Evolutionary conservation across 106 monocot genomes (phyloP).

Genomic region (Apostasia shenzhenica): DNA sequence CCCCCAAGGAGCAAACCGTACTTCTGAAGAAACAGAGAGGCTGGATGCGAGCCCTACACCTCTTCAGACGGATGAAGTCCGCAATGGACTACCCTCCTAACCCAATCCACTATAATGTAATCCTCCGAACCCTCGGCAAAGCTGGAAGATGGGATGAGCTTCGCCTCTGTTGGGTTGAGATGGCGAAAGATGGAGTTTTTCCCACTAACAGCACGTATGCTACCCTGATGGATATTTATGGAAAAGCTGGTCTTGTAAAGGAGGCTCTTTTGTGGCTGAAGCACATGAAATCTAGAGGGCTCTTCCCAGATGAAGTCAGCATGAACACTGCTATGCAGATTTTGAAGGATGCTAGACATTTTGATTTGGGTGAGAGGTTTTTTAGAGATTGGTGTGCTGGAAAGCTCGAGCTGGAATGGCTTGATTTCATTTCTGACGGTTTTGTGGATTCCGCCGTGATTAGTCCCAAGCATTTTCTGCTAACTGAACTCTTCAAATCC

Average conservation of each 20-base stretch:
- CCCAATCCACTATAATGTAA: constrained; percentile 75
- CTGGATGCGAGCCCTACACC: constrained; percentile 33
- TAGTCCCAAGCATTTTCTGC: constrained; percentile 54
- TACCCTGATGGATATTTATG: constrained; percentile 59
- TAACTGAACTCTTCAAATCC: constrained; percentile 50
- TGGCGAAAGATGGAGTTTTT: constrained; percentile 48
- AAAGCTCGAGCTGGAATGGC: constrained; percentile 26
- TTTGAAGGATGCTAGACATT: constrained; percentile 49
- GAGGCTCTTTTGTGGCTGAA: constrained; percentile 61
- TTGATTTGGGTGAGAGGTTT: constrained; percentile 37
- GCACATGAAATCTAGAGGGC: constrained; percentile 48
- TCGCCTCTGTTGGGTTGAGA: constrained; percentile 52
- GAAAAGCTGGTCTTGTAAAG: constrained; percentile 40
- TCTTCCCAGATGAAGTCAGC: constrained; percentile 70
- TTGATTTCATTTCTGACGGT: constrained; percentile 12
- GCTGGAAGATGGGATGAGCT: constrained; percentile 63
- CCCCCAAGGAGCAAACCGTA: constrained; percentile 64
- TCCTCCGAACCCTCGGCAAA: constrained; percentile 52
- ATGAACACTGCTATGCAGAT: constrained; percentile 54
- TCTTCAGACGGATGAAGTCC: constrained; percentile 40
- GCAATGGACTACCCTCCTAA: constrained; percentile 39
- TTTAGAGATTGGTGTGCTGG: constrained; percentile 56
- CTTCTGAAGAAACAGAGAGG: constrained; percentile 46
- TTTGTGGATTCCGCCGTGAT: constrained; percentile 1
- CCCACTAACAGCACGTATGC: constrained; percentile 73